Evolutionary conservation across 1,139 yeast species (phyloP), one percentile per base, ranked within the genome.

Genomic region (Lizanozyma gosingica): DNA sequence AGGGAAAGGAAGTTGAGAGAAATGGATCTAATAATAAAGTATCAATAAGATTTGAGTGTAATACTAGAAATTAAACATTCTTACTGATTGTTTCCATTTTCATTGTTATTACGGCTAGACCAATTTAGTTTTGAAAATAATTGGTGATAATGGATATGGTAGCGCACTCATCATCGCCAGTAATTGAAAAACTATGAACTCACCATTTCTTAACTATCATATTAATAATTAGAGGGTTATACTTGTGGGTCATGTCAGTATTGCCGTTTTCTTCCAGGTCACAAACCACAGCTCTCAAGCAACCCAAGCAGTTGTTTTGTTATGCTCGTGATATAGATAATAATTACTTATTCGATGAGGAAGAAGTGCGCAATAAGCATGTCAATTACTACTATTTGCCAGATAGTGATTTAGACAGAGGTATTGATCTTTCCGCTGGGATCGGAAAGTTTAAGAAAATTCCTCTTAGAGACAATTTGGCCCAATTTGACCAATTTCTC

Each of bases 351-450:
- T 64, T 67, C 38, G 73, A 69, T 18, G 59, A 71, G 15, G 80
- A 76, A 46, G 78, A 73, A 39, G 65, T 78, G 0, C 52, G 49
- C 37, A 60, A 71, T 8, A 52, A 56, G 14, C 49, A 53, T 32
- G 59, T 85, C 39, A 63, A 72, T 17, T 86, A 86, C 60, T 88
- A 71, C 62, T 92, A 87, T 57, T 68, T 88, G 36, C 94, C 96
- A 3, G 88, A 84, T 53, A 58, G 78, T 4, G 74, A 69, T 37
- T 54, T 84, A 15, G 78, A 76, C 39, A 63, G 65, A 35, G 62
- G 67, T 8, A 62, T 76, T 33, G 90, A 87, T 54, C 67, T 92
- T 27, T 68, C 70, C 18, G 71, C 68, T 2, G 97, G 97, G 0
- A 73, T 68, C 51, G 62, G 67, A 16, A 68, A 76, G 37, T 85